Evolutionary conservation across 2,329 filamentous ascomycete genomes (phyloP), one percentile per base, ranked within the genome.

Genomic region (Juglanconis sp.): DNA sequence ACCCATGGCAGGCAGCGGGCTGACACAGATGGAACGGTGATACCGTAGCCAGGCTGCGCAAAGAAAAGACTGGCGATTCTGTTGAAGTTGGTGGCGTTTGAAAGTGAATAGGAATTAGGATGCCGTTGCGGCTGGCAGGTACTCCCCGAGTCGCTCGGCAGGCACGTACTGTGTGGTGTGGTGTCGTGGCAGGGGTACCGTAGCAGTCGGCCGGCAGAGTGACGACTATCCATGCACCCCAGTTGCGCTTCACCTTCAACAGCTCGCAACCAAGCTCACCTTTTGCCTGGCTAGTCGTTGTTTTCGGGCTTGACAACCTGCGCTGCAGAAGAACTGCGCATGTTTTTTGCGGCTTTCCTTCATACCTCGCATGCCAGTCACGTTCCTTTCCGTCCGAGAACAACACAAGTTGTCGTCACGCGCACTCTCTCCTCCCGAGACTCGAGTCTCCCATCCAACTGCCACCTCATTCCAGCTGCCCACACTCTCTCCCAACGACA

Each of bases 1-100:
- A 73, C 95, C 95, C 95, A 99, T 97, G 68, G 56, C 71, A 40
- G 31, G 34, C 53, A 36, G 30, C 6, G 24, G 11, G 2, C 38
- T 15, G n/a, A 6, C 35, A 48, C 4, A 11, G 5, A 30, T n/a
- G 13, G 8, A 30, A 8, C 15, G 11, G 31, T 4, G 15, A 34
- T 17, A 9, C 5, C 10, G 24, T 11, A 13, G 47, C 47, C 24
- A 5, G 31, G 6, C 13, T 46, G 52, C 8, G 30, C 11, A 7
- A 7, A 17, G 35, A 24, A 24, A 24, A 24, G 24, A 24, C 24
- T 2, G 24, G 24, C 24, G 24, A 24, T 24, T 24, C 24, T 24
- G 24, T 24, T 24, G 24, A 24, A 24, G 24, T 24, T 24, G 35
- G 35, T 42, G 32, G 5, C 13, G 24, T 40, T 38, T 30, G 31